Evolutionary conservation across 768 basidiomycete genomes (phyloP).

Genomic region (Trametes punicea): DNA sequence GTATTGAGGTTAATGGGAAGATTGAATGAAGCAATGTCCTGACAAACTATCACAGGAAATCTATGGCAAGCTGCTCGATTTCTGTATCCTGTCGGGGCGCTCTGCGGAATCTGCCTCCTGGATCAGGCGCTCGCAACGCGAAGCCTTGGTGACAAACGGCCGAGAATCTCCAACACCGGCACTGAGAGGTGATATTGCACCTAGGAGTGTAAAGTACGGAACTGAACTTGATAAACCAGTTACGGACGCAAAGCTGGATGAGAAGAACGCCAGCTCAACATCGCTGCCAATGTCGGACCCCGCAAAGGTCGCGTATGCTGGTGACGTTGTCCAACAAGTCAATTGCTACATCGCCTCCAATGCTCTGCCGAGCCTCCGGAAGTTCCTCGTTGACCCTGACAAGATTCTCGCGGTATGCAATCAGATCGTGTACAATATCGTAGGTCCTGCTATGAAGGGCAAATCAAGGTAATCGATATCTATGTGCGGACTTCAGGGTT

Average conservation of each 20-base stretch:
- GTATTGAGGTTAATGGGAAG: slow-evolving; percentile 33
- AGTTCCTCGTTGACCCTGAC: slow-evolving; percentile 81
- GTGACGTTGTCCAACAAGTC: slow-evolving; percentile 53
- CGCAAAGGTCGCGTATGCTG: slow-evolving; percentile 27
- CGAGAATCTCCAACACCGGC: slow-evolving; percentile 69
- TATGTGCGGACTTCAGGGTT: background rate
- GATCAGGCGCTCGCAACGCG: slow-evolving; percentile 69
- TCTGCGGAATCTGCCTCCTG: slow-evolving; percentile 77
- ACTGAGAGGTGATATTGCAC: slow-evolving; percentile 45
- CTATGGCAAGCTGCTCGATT: slow-evolving; percentile 81
- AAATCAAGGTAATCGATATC: slow-evolving; percentile 55
- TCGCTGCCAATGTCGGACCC: slow-evolving; percentile 37
- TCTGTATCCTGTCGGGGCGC: slow-evolving; percentile 69
- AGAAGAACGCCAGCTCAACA: slow-evolving; percentile 52
- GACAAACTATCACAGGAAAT: slow-evolving; percentile 53
- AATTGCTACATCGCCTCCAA: slow-evolving; percentile 63
- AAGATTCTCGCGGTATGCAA: slow-evolving; percentile 74
- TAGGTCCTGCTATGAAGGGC: slow-evolving; percentile 76
- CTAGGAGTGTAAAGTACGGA: background rate
- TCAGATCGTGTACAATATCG: slow-evolving; percentile 81
- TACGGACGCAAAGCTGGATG: slow-evolving; percentile 47
- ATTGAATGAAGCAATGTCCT: background rate
- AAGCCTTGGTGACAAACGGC: slow-evolving; percentile 58
- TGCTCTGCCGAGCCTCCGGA: slow-evolving; percentile 72
- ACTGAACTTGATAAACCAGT: slow-evolving; percentile 7